Evolutionary conservation across 169 alveolate genomes (phyloP).

Genomic region (Babesia bigemina): DNA sequence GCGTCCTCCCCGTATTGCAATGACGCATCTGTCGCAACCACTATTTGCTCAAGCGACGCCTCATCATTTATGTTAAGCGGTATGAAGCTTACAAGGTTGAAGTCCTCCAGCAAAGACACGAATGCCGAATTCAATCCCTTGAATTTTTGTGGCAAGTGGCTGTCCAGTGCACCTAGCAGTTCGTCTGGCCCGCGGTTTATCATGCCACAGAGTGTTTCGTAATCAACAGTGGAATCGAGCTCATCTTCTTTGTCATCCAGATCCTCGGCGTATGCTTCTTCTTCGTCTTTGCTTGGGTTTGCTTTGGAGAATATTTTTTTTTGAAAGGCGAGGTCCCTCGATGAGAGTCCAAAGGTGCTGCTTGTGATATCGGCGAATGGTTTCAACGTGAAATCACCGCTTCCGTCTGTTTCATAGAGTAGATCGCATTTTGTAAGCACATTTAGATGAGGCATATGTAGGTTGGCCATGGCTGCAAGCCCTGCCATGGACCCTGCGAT

Average conservation of each 20-base stretch:
- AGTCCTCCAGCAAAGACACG: conserved; percentile 77
- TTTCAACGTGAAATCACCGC: conserved; percentile 42
- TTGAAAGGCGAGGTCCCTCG: conserved; percentile 57
- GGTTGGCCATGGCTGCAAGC: conserved; percentile 93
- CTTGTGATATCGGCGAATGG: conserved; percentile 66
- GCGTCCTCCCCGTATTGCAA: conserved; percentile 82
- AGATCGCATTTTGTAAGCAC: conserved; percentile 95
- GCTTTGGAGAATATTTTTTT: conserved; percentile 11
- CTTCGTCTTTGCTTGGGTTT: not conserved
- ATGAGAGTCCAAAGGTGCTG: conserved; percentile 68
- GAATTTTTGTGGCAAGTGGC: conserved; percentile 71
- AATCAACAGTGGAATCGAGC: conserved; percentile 16
- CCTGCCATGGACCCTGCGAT: conserved; percentile 93
- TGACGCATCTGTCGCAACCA: conserved; percentile 73
- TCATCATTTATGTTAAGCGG: conserved; percentile 79
- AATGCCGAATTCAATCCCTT: conserved; percentile 75
- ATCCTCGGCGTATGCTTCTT: conserved; percentile 20
- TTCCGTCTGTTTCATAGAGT: conserved; percentile 66
- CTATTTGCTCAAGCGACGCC: conserved; percentile 73
- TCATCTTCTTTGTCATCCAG: conserved; percentile 12
- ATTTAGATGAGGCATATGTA: conserved; percentile 93
- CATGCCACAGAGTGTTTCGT: conserved; percentile 37
- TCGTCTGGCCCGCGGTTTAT: conserved; percentile 62
- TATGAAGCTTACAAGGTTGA: conserved; percentile 73
- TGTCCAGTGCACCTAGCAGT: conserved; percentile 49